These are phyloP conservation scores for Pachysolen tannophilus DNA, from an alignment of 805 yeast species.

Conservation along the genomic window DNA sequence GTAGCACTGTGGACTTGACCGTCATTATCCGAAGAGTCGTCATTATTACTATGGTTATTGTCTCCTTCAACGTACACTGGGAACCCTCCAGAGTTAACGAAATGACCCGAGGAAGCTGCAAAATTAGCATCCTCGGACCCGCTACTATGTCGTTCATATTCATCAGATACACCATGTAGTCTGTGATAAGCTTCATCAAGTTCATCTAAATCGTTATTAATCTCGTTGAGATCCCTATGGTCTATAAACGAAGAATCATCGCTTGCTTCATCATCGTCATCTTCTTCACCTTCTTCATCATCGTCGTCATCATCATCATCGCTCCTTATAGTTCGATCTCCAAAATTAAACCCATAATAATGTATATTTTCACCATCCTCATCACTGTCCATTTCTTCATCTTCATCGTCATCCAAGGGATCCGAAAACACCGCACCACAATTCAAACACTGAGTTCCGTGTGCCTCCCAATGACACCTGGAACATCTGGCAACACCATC, in stretches of 20 bases:
- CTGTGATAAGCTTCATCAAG: not conserved
- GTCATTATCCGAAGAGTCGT: too few species aligned
- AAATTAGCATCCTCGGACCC: too few species aligned
- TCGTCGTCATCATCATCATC: conserved; percentile 10
- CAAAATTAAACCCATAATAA: conserved; percentile 3
- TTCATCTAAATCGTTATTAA: conserved; percentile 4
- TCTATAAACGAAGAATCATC: conserved; percentile 8
- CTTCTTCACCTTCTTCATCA: conserved; percentile 14
- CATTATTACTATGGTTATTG: too few species aligned
- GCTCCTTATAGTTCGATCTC: conserved; percentile 4
- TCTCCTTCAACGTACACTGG: too few species aligned
- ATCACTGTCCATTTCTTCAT: conserved; percentile 9
- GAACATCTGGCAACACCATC: conserved; percentile 75
- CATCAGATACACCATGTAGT: too few species aligned
- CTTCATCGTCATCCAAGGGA: conserved; percentile 6
- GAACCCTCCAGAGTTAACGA: too few species aligned
- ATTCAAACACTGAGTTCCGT: conserved; percentile 57
- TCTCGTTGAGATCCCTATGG: conserved; percentile 3
- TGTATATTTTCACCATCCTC: conserved; percentile 10
- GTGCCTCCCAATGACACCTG: conserved; percentile 75
- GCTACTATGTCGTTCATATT: too few species aligned
- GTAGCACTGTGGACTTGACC: too few species aligned
- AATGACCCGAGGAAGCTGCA: too few species aligned
- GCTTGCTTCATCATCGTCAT: conserved; percentile 10
- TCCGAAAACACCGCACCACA: conserved; percentile 48